A percentile compares a stretch with the other conserved stretches of the same genome.
Conservation (phyloP, 2,329 filamentous ascomycete genomes). For the Cladosporium sp. region DNA sequence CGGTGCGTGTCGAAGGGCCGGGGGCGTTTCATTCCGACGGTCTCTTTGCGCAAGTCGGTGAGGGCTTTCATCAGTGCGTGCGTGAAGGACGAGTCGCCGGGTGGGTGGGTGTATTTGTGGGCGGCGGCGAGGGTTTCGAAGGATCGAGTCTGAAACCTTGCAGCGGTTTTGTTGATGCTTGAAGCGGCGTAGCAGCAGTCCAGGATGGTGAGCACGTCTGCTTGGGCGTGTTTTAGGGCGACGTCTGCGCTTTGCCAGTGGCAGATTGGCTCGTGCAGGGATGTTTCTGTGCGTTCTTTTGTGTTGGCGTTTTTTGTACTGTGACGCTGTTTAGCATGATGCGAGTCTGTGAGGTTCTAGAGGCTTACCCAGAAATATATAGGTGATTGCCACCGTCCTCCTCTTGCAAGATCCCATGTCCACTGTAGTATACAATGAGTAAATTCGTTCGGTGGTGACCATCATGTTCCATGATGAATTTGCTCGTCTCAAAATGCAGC, state of each 20-base stretch:
- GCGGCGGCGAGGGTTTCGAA: conserved; percentile 2
- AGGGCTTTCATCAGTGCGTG: neutral
- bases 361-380: neutral
- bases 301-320: too few species aligned
- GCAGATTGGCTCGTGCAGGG: neutral
- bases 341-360: too few species aligned
- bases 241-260: conserved; percentile 38
- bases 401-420: too few species aligned
- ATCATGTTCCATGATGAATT: conserved; percentile 31
- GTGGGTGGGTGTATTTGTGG: neutral
- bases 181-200: conserved; percentile 39
- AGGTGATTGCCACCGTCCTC: neutral
- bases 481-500: conserved; percentile 31
- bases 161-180: conserved; percentile 32
- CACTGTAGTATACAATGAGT: conserved; percentile 41
- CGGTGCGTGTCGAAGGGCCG: neutral
- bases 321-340: too few species aligned
- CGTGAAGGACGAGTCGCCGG: neutral
- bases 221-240: conserved; percentile 33
- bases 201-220: conserved; percentile 40
- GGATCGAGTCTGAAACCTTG: too few species aligned
- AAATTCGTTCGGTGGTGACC: conserved; percentile 21
- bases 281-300: too few species aligned
- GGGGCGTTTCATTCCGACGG: too few species aligned
- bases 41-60: too few species aligned